Evolutionary conservation across 2,329 filamentous ascomycete species (phyloP), one percentile per base, ranked within the genome.

Genomic region (Diaporthe sp.): DNA sequence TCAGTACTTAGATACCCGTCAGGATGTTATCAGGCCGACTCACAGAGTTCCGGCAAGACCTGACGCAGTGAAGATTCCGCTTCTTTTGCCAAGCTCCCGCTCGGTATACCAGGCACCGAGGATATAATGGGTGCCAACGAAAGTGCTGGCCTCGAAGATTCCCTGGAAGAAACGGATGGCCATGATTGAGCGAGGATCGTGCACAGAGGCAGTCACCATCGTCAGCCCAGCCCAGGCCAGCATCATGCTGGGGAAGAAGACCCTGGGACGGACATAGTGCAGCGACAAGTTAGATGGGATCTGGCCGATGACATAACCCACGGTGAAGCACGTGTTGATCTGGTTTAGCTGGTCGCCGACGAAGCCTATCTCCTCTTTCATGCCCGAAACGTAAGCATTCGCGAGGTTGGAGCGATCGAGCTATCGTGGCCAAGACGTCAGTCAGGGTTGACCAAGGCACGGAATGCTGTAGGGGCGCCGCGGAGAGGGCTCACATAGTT

Each of bases 161-260:
- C 88, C 90, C 78, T 87, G 86, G 78, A 89, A 87, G 82, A 89
- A 88, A 6, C 90, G 87, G 77, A 92, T 90, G 1, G 86, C 89
- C 87, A 91, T 91, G 78, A 92, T 90, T 58, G 87, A 82, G 75
- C 86, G 82, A 0, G 89, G 88, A 5, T 83, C 85, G 10, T 88
- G 85, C 0, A 83, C 86, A 3, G 87, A 85, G 1, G 89, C 90
- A 1, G 89, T 91, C 47, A 86, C 83, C 89, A 93, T 92, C 2
- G 92, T 93, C 35, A 94, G 82, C 0, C 86, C 84, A 2, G 89
- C 91, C 92, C 92, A 94, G 73, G 90, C 79, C 28, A 92, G 73
- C 88, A 92, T 92, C 87, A 91, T 92, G 38, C 84, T 78, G 0
- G 91, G 91, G 78, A 92, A 92, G 84, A 90, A 93, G 76, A 89